Conservation (phyloP, 129 eudicot genomes). For the Dittrichia graveolens region DNA sequence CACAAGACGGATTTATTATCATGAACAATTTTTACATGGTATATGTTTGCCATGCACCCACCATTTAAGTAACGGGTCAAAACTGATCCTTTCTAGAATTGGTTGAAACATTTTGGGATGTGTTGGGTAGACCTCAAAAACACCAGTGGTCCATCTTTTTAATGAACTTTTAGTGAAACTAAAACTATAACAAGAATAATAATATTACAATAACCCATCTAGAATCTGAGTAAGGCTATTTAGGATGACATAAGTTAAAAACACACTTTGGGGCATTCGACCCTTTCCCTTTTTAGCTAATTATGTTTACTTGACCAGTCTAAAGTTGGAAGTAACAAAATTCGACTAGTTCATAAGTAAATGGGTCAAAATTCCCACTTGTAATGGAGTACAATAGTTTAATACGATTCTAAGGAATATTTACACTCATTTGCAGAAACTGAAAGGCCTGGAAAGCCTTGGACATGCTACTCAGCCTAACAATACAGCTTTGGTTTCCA, state of each 20-base stretch:
- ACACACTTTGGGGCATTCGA: background rate
- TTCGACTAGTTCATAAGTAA: background rate
- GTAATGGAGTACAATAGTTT: constrained; percentile 8
- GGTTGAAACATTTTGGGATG: background rate
- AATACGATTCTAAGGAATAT: constrained; percentile 14
- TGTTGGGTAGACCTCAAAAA: background rate
- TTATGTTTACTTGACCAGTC: background rate
- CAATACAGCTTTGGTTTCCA: constrained; percentile 27
- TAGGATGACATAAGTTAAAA: background rate
- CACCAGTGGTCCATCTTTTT: background rate
- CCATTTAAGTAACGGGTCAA: background rate
- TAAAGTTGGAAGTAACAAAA: background rate
- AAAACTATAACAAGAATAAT: background rate
- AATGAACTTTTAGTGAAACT: background rate
- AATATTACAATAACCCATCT: background rate
- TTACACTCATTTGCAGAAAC: constrained; percentile 46
- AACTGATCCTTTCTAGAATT: background rate
- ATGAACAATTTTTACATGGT: constrained; percentile 92
- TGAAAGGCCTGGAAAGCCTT: constrained; percentile 52
- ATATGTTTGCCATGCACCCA: constrained; percentile 26
- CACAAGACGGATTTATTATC: constrained; percentile 67
- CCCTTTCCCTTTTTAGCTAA: background rate
- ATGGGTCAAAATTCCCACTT: background rate
- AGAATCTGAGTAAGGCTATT: background rate
- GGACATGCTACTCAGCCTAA: constrained; percentile 45